Evolutionary conservation across 352 stramenopile species (phyloP).

Genomic region (Phytophthora ohioensis): DNA sequence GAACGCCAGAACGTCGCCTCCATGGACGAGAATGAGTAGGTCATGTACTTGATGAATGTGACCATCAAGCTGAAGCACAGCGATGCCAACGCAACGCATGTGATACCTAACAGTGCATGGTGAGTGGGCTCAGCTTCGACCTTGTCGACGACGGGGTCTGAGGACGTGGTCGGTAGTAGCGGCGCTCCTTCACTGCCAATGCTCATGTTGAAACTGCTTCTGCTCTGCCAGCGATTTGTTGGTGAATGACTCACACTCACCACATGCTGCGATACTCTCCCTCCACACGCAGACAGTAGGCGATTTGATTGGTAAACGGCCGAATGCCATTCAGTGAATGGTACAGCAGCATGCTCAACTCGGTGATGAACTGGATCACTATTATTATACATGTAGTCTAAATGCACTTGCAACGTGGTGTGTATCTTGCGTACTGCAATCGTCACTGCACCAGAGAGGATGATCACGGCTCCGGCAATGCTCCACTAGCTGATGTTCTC

Average conservation of each 20-base stretch:
- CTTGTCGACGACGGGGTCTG: constrained; percentile 13
- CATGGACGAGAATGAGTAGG: constrained; percentile 71
- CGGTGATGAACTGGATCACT: too few species aligned
- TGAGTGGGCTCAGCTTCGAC: constrained; percentile 18
- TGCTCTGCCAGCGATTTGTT: not conserved
- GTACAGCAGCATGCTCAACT: not conserved
- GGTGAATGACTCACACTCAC: constrained; percentile 8
- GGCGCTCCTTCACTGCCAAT: constrained; percentile 9
- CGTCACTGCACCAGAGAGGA: constrained; percentile 51
- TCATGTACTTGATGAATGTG: constrained; percentile 75
- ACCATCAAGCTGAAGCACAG: constrained; percentile 83
- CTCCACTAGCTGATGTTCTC: constrained; percentile 65
- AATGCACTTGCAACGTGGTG: too few species aligned
- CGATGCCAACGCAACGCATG: constrained; percentile 64
- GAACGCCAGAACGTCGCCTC: constrained; percentile 81
- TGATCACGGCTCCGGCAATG: constrained; percentile 64
- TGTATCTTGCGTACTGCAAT: constrained; percentile 55
- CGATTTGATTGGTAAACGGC: constrained; percentile 22
- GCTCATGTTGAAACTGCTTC: constrained; percentile 2
- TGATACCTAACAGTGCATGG: constrained; percentile 62
- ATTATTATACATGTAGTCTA: too few species aligned
- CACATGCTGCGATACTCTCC: constrained; percentile 2
- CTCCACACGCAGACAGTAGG: not conserved
- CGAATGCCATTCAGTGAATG: not conserved
- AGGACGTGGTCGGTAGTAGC: constrained; percentile 19